Conservation (phyloP, 2,329 filamentous ascomycete genomes). For the Ceratocystis colombiana region DNA sequence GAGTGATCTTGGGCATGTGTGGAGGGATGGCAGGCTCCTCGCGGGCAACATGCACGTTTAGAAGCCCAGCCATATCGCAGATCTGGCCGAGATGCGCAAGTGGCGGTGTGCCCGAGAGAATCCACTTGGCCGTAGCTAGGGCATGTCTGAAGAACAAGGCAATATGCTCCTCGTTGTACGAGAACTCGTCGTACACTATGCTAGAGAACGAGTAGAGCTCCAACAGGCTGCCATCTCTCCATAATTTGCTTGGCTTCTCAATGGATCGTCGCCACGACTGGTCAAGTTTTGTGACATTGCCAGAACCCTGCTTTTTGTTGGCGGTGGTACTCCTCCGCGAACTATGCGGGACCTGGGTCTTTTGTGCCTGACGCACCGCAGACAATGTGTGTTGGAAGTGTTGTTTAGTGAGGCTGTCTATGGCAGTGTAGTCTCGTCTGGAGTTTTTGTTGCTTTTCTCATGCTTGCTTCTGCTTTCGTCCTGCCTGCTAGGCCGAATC, state of each 20-base stretch:
- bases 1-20: constrained; percentile 34
- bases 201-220: constrained; percentile 35
- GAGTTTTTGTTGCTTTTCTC: neutral
- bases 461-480: neutral
- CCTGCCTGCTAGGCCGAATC: constrained; percentile 13
- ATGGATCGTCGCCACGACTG: constrained; percentile 8
- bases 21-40: constrained; percentile 31
- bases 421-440: neutral
- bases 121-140: constrained; percentile 35
- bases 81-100: constrained; percentile 33
- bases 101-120: constrained; percentile 38
- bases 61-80: constrained; percentile 32
- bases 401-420: constrained; percentile 14
- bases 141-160: constrained; percentile 32
- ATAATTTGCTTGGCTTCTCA: constrained; percentile 1
- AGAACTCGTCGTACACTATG: constrained; percentile 39
- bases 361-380: neutral
- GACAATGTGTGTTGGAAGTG: neutral
- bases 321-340: neutral
- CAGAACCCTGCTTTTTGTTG: neutral
- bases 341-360: constrained; percentile 16
- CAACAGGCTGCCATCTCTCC: constrained; percentile 28
- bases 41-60: constrained; percentile 36
- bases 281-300: constrained; percentile 7
- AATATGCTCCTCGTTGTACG: constrained; percentile 33